These are phyloP conservation scores for Pterula multifida DNA, from an alignment of 1,284 basidiomycete genomes.

Conservation along the genomic window DNA sequence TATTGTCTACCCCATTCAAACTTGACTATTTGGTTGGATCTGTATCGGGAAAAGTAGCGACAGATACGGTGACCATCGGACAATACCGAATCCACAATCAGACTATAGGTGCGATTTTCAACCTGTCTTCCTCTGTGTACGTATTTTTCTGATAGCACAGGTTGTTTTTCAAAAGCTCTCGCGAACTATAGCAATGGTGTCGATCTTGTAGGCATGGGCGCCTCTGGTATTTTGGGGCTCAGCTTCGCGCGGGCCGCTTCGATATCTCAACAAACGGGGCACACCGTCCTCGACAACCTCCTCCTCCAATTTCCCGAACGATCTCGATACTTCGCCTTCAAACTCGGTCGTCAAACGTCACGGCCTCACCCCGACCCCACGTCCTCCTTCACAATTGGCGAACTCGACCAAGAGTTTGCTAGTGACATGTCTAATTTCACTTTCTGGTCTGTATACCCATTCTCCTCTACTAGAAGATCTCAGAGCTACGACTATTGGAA, in stretches of 20 bases:
- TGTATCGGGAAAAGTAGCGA: slow-evolving; percentile 30
- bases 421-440: slow-evolving; percentile 23
- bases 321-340: slow-evolving; percentile 37
- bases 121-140: not conserved
- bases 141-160: slow-evolving; percentile 3
- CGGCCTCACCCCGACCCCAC: slow-evolving; percentile 13
- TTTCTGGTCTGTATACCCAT: slow-evolving; percentile 20
- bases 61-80: slow-evolving; percentile 32
- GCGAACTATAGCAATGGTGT: slow-evolving; percentile 33
- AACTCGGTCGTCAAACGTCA: slow-evolving; percentile 26
- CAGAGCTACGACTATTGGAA: slow-evolving; percentile 47
- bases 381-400: slow-evolving; percentile 42
- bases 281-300: slow-evolving; percentile 35
- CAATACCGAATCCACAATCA: slow-evolving; percentile 25
- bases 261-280: slow-evolving; percentile 31
- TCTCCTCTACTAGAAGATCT: slow-evolving; percentile 25
- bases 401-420: slow-evolving; percentile 29
- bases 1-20: slow-evolving; percentile 23
- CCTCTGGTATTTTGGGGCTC: slow-evolving; percentile 47
- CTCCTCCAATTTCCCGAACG: slow-evolving; percentile 29
- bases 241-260: slow-evolving; percentile 35
- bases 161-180: slow-evolving; percentile 25
- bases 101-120: slow-evolving; percentile 13
- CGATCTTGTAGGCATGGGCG: slow-evolving; percentile 31
- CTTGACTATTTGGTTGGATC: slow-evolving; percentile 35